A percentile compares a stretch with the other conserved stretches of the same genome.
phyloP scores from a whole-genome alignment of 768 basidiomycete genomes.

The Russula dissimulans region DNA sequence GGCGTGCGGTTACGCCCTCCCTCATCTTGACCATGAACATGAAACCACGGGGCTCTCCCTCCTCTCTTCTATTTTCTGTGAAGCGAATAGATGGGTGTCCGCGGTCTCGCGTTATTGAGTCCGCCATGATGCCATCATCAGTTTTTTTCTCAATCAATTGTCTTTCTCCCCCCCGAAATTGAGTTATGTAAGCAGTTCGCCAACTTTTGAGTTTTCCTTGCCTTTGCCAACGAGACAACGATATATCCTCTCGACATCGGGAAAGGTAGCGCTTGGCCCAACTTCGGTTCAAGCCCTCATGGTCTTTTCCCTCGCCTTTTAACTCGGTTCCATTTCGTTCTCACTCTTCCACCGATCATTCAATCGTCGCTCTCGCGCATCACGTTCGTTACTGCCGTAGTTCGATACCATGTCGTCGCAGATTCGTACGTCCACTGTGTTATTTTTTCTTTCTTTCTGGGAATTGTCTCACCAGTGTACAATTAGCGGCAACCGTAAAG shows the following conservation, averaged over 20 bases:
- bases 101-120: background rate
- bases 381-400: slow-evolving; percentile 5
- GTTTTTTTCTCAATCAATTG: background rate
- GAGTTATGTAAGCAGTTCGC: slow-evolving; percentile 8
- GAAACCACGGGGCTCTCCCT: background rate
- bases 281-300: background rate
- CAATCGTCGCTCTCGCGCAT: background rate
- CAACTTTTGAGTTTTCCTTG: background rate
- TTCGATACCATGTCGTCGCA: background rate
- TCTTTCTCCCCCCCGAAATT: background rate
- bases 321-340: background rate
- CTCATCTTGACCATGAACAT: background rate
- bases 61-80: background rate
- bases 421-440: background rate
- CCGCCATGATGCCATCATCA: background rate
- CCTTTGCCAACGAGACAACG: slow-evolving; percentile 5
- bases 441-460: background rate
- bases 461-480: background rate
- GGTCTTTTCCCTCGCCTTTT: background rate
- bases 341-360: background rate
- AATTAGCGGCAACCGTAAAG: background rate
- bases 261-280: background rate
- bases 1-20: background rate
- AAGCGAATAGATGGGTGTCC: background rate
- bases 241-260: background rate